phyloP scores from a whole-genome alignment of 1,284 basidiomycete genomes.

The Naganishia cerealis region DNA sequence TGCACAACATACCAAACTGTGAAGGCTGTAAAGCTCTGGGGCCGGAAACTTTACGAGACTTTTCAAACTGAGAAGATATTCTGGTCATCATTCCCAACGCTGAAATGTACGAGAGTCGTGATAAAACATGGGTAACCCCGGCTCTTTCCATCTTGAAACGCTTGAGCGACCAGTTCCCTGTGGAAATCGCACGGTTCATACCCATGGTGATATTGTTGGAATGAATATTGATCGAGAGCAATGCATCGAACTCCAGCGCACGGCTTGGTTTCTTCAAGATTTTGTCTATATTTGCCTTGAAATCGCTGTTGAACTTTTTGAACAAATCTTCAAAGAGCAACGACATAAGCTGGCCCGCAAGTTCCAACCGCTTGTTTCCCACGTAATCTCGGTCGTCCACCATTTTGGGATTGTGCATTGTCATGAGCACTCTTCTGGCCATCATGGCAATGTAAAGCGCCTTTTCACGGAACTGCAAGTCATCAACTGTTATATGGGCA shows the following conservation, averaged over 20 bases:
- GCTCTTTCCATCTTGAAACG: conserved; percentile 99
- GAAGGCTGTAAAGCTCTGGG: conserved; percentile 94
- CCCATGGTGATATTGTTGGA: too few relatives aligned
- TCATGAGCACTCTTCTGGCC: conserved; percentile 93
- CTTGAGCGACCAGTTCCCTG: conserved; percentile 98
- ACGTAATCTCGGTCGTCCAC: conserved; percentile 99
- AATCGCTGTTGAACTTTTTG: conserved; percentile 96
- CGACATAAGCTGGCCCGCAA: conserved; percentile 93
- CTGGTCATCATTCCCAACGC: conserved; percentile 99
- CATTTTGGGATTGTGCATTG: conserved; percentile 93
- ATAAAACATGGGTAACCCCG: conserved; percentile 96
- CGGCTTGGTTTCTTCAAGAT: conserved; percentile 95
- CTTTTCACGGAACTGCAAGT: conserved; percentile 89
- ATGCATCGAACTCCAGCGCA: conserved; percentile 90
- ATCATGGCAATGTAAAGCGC: conserved; percentile 97
- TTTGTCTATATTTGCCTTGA: conserved; percentile 96
- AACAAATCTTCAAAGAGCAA: conserved; percentile 97
- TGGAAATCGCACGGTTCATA: too few relatives aligned
- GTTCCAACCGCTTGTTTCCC: conserved; percentile 96
- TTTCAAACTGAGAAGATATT: conserved; percentile 98
- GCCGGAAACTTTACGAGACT: conserved; percentile 97
- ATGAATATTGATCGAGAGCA: too few relatives aligned
- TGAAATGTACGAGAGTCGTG: conserved; percentile 91
- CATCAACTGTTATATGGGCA: conserved; percentile 89
- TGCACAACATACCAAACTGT: conserved; percentile 99